A percentile compares a stretch with the other conserved stretches of the same genome.
phyloP scores from a whole-genome alignment of 208 protist genomes.

The Trypanosoma cruzi region DNA sequence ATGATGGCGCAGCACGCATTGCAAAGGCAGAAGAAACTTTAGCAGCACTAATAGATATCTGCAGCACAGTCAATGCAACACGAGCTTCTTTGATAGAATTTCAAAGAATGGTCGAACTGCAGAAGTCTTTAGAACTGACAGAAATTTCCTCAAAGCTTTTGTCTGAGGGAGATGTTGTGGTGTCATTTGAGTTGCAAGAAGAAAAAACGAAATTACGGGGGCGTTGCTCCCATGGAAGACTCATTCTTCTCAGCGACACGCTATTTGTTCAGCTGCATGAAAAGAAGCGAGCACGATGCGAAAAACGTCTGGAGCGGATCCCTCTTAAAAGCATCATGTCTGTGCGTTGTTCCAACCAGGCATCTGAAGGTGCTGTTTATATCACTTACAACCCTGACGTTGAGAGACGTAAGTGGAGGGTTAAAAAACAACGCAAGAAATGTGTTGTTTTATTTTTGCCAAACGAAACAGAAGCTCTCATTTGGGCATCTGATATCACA shows the following conservation, averaged over 20 bases:
- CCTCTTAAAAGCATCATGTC: constrained; percentile 3
- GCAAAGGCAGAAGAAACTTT: not conserved
- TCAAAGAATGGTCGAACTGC: constrained; percentile 3
- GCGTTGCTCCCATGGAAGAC: not conserved
- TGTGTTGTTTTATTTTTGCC: not conserved
- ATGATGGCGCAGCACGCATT: not conserved
- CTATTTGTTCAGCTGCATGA: not conserved
- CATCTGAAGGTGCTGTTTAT: not conserved
- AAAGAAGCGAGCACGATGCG: not conserved
- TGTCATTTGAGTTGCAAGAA: not conserved
- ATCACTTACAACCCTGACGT: constrained; percentile 6
- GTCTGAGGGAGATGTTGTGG: constrained; percentile 4
- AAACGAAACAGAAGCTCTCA: constrained; percentile 11
- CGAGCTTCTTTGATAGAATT: not conserved
- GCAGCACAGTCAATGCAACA: constrained; percentile 1
- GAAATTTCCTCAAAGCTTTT: constrained; percentile 1
- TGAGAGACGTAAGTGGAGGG: not conserved
- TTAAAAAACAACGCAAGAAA: not conserved
- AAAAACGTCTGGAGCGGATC: not conserved
- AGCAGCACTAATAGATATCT: not conserved
- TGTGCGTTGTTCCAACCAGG: not conserved
- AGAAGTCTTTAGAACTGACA: not conserved
- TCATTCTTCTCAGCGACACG: constrained; percentile 18
- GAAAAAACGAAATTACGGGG: not conserved
- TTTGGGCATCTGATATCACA: constrained; percentile 19